Evolutionary conservation across 1,284 basidiomycete species (phyloP), one percentile per base, ranked within the genome.

Genomic region (Cryptococcus sp.): DNA sequence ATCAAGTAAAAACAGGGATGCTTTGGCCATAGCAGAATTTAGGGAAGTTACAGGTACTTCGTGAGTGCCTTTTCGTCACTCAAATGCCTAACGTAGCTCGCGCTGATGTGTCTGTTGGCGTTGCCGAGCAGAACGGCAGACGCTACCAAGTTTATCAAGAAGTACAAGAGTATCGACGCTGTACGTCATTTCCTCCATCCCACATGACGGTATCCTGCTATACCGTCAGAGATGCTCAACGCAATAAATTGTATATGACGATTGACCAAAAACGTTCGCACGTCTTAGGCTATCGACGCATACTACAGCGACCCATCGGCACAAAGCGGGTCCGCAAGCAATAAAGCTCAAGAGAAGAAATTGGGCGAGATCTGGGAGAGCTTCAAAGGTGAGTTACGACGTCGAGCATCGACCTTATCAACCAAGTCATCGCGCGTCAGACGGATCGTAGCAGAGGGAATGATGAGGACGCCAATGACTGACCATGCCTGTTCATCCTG

Each of bases 311-410:
- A 76, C 34, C 46, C 63, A 3, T 38, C 59, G 22, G 73, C 68
- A 10, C 72, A 73, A 57, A 56, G 55, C 16, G 58, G 46, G 39
- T 54, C 62, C 0, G 8, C 13, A 20, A 61, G 54, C n/a, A 59
- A 50, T 23, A 70, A 72, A 46, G 67, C 56, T 13, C 62, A 65
- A 46, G 71, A 72, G 57, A 76, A 77, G 68, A 78, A 77, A 61
- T 51, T 79, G 19, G 73, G 74, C 16, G 74, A 74, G 37, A 70
- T 80, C 26, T 80, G 75, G 73, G 77, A 80, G 46, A 52, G 62
- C 38, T 78, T 72, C 63, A 78, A 78, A 62, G 78, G 78, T 78
- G 50, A 39, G 72, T 57, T 19, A 6, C 3, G 23, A 40, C 19
- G 8, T 46, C 11, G 26, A 19, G n/a, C 40, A 6, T 44, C n/a